A percentile compares a stretch with the other conserved stretches of the same genome.
These are phyloP conservation scores for Anastatica hierochuntica DNA, from an alignment of 345 rosid genomes.

Conservation along the genomic window DNA sequence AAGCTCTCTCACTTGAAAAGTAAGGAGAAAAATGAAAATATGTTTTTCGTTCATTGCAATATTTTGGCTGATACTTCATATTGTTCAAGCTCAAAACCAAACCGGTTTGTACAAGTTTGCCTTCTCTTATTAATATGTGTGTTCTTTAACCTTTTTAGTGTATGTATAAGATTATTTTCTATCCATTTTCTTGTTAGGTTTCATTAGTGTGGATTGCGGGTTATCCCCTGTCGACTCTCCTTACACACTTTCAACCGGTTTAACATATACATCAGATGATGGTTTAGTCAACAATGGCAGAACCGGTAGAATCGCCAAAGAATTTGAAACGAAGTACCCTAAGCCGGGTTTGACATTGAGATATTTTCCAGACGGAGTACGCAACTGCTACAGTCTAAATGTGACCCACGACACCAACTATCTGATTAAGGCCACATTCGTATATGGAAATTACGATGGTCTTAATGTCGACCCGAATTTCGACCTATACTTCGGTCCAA, in stretches of 20 bases:
- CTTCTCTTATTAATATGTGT: not conserved
- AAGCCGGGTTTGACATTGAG: not conserved
- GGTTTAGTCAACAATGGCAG: constrained; percentile 1
- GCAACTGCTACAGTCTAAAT: constrained; percentile 22
- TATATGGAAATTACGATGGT: constrained; percentile 25
- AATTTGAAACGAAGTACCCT: not conserved
- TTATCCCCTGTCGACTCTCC: constrained; percentile 8
- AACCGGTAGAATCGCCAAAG: constrained; percentile 8
- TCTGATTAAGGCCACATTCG: no score
- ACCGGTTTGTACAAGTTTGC: not conserved
- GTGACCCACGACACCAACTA: constrained; percentile 17
- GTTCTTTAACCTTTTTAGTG: not conserved
- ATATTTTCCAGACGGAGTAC: constrained; percentile 16
- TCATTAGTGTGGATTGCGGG: constrained; percentile 25
- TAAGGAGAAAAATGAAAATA: not conserved
- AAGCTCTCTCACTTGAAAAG: not conserved
- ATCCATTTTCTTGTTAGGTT: constrained; percentile 6
- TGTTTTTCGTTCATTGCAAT: not conserved
- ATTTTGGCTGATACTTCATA: not conserved
- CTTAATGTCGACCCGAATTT: constrained; percentile 3
- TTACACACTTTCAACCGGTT: constrained; percentile 4
- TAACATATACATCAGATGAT: constrained; percentile 16
- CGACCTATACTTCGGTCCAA: constrained; percentile 20
- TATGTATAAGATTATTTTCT: not conserved
- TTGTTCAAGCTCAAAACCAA: constrained; percentile 18